A percentile compares a stretch with the other conserved stretches of the same genome.
Evolutionary conservation across 2,329 filamentous ascomycete genomes (phyloP).

Genomic region (Colletotrichum shisoi): DNA sequence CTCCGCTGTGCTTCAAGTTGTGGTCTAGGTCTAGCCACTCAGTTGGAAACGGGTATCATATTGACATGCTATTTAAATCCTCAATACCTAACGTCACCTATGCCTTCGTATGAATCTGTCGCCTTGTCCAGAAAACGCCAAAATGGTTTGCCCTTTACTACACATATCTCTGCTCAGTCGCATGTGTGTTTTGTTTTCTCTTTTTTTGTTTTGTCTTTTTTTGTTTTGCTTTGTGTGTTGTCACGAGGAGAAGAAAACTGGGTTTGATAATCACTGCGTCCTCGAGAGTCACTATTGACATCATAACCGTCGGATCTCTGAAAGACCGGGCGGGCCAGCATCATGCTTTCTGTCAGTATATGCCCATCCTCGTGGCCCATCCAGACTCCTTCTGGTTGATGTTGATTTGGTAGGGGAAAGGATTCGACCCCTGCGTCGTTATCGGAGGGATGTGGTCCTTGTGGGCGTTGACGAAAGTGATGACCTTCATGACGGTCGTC

Average conservation of each 20-base stretch:
- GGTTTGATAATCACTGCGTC: neutral
- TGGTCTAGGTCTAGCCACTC: neutral
- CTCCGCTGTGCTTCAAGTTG: neutral
- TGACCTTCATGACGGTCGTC: conserved; percentile 87
- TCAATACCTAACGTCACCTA: conserved; percentile 23
- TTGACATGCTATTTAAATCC: conserved; percentile 19
- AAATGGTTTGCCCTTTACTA: conserved; percentile 6
- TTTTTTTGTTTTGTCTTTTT: neutral
- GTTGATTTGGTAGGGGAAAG: conserved; percentile 92
- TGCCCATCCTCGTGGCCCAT: conserved; percentile 81
- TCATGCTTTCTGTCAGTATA: conserved; percentile 62
- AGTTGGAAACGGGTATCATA: conserved; percentile 34
- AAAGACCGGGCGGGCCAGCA: conserved; percentile 17
- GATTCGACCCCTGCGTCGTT: conserved; percentile 90
- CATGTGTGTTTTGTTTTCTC: too few relatives aligned
- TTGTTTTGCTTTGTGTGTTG: neutral
- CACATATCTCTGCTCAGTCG: neutral
- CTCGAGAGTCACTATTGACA: neutral
- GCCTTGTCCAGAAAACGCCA: conserved; percentile 17
- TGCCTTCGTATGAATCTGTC: neutral
- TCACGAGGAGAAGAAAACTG: neutral
- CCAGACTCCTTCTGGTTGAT: conserved; percentile 83
- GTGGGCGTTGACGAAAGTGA: conserved; percentile 84
- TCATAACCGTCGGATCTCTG: neutral
- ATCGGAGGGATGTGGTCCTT: conserved; percentile 98